Conservation (phyloP, 192 early-diverging fungal genomes). For the Glomus cerebriforme region DNA sequence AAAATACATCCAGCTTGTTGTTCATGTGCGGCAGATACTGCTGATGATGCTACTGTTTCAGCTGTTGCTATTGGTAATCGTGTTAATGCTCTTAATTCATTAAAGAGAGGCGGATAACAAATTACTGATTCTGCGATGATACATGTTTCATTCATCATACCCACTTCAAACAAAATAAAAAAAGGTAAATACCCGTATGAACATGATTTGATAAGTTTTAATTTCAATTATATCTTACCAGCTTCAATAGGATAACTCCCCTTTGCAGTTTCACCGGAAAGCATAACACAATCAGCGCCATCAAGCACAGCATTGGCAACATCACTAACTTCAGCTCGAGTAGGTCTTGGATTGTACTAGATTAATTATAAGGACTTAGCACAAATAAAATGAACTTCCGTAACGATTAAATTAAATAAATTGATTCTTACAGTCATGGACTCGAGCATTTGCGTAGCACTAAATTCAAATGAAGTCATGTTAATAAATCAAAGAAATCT, state of each 20-base stretch:
- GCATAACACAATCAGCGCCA: conserved; percentile 98
- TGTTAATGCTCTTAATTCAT: conserved; percentile 79
- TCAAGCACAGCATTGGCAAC: conserved; percentile 98
- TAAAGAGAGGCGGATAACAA: conserved; percentile 93
- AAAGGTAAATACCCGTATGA: background rate
- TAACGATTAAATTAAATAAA: no score
- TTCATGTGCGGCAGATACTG: conserved; percentile 81
- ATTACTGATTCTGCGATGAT: conserved; percentile 90
- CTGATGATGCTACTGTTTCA: conserved; percentile 91
- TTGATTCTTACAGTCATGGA: conserved; percentile 72
- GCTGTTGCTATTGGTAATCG: conserved; percentile 77
- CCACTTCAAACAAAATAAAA: conserved; percentile 46
- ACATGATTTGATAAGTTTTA: background rate
- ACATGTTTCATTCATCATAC: conserved; percentile 94
- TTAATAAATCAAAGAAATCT: background rate
- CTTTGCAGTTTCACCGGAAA: conserved; percentile 98
- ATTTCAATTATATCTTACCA: background rate
- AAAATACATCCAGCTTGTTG: conserved; percentile 86
- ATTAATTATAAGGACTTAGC: no score
- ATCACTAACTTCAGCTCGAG: conserved; percentile 97
- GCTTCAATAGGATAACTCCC: conserved; percentile 89
- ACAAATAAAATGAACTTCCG: background rate
- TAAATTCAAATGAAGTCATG: conserved; percentile 30
- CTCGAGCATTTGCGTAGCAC: conserved; percentile 98
- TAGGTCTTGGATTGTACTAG: conserved; percentile 92